Evolutionary conservation across 2,329 filamentous ascomycete species (phyloP).

Genomic region (Calycina marina): DNA sequence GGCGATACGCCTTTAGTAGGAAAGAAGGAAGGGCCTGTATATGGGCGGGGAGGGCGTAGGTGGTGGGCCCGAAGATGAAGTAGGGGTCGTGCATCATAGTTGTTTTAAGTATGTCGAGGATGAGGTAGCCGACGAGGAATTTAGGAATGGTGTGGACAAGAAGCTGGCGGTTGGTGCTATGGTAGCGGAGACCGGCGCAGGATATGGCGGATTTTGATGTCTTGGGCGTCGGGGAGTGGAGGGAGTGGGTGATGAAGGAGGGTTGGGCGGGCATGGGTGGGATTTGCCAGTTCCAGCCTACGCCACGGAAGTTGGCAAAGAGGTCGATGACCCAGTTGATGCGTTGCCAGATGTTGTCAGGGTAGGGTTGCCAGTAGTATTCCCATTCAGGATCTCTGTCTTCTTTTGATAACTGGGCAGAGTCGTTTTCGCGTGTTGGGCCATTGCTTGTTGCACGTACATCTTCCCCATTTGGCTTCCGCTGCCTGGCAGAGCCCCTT

Average conservation of each 20-base stretch:
- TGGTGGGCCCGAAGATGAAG: constrained; percentile 42
- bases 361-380: constrained; percentile 48
- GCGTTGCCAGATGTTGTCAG: constrained; percentile 33
- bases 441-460: no score
- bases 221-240: constrained; percentile 25
- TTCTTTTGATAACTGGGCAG: no score
- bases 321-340: constrained; percentile 42
- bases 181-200: constrained; percentile 31
- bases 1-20: constrained; percentile 39
- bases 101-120: constrained; percentile 56
- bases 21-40: constrained; percentile 28
- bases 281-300: constrained; percentile 44
- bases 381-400: constrained; percentile 24
- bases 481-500: neutral
- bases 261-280: constrained; percentile 32
- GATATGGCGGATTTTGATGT: constrained; percentile 24
- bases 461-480: constrained; percentile 5
- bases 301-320: constrained; percentile 36
- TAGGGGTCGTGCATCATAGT: constrained; percentile 65
- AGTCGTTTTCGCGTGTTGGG: no score
- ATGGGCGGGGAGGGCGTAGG: constrained; percentile 29
- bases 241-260: constrained; percentile 27
- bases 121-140: constrained; percentile 44
- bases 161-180: constrained; percentile 29
- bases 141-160: constrained; percentile 29